Evolutionary conservation across 1,284 basidiomycete species (phyloP).

Genomic region (Phlebopus sp.): DNA sequence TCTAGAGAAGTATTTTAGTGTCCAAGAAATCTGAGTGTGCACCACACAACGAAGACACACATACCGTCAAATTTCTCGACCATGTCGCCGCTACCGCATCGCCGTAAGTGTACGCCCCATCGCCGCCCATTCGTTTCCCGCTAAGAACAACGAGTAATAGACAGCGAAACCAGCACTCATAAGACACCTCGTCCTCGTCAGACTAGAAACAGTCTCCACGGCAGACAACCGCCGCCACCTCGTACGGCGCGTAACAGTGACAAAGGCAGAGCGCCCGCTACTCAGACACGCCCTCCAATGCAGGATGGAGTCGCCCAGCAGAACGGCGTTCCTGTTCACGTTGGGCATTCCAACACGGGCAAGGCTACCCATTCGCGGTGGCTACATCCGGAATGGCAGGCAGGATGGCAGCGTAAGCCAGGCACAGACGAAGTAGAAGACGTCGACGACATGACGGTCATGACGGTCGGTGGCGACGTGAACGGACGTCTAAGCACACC

Average conservation of each 20-base stretch:
- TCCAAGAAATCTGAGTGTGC: neutral
- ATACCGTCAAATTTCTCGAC: neutral
- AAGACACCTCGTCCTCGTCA: slow-evolving; percentile 25
- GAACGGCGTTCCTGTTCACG: slow-evolving; percentile 6
- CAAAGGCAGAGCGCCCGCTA: slow-evolving; percentile 17
- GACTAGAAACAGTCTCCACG: slow-evolving; percentile 23
- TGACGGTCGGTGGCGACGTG: slow-evolving; percentile 13
- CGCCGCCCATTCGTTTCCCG: neutral
- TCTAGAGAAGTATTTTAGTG: slow-evolving; percentile 20
- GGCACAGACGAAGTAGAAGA: slow-evolving; percentile 4
- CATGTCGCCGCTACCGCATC: neutral
- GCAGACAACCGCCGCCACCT: slow-evolving; percentile 11
- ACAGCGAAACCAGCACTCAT: neutral
- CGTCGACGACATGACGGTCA: slow-evolving; percentile 14
- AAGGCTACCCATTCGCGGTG: slow-evolving; percentile 9
- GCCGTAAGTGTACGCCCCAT: slow-evolving; percentile 2
- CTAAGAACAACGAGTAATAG: neutral
- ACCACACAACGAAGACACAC: neutral
- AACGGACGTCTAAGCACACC: slow-evolving; percentile 17
- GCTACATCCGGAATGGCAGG: neutral
- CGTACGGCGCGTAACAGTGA: slow-evolving; percentile 9
- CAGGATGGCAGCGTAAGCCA: neutral
- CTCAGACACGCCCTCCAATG: neutral
- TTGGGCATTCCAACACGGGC: slow-evolving; percentile 10
- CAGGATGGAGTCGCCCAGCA: too few species aligned